Conservation (phyloP, 768 basidiomycete species). For the Suillus cothurnatus region DNA sequence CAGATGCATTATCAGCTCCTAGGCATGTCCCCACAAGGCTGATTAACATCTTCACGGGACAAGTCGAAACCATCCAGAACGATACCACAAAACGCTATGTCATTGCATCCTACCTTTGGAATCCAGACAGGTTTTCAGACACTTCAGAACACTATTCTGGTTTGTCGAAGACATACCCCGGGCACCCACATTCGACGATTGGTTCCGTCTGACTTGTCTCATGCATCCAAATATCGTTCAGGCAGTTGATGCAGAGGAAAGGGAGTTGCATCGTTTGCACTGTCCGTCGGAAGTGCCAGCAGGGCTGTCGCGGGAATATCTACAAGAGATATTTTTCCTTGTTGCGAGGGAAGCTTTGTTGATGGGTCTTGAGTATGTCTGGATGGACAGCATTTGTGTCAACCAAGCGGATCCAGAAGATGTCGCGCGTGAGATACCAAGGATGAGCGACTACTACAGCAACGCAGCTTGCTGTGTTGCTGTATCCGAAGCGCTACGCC, state of each 20-base stretch:
- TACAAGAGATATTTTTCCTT: background rate
- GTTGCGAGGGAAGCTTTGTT: background rate
- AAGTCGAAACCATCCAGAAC: background rate
- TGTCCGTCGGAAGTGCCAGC: background rate
- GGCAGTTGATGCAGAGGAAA: background rate
- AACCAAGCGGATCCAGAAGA: slow-evolving; percentile 2
- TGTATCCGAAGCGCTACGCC: slow-evolving; percentile 1
- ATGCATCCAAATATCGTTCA: slow-evolving; percentile 1
- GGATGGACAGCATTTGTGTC: background rate
- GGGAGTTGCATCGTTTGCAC: background rate
- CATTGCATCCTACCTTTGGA: slow-evolving; percentile 4
- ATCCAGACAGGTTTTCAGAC: background rate
- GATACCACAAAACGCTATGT: background rate
- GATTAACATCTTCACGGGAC: slow-evolving; percentile 1
- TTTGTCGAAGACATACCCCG: background rate
- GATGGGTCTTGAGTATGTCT: background rate
- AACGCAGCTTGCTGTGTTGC: background rate
- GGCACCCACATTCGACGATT: background rate
- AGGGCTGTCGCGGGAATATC: background rate
- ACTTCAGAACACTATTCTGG: background rate
- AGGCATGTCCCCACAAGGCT: background rate
- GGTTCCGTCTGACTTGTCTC: background rate
- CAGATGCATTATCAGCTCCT: background rate
- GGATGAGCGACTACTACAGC: background rate
- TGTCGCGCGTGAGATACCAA: background rate